These are phyloP conservation scores for Terana coerulea DNA, from an alignment of 768 basidiomycete genomes.

Conservation along the genomic window DNA sequence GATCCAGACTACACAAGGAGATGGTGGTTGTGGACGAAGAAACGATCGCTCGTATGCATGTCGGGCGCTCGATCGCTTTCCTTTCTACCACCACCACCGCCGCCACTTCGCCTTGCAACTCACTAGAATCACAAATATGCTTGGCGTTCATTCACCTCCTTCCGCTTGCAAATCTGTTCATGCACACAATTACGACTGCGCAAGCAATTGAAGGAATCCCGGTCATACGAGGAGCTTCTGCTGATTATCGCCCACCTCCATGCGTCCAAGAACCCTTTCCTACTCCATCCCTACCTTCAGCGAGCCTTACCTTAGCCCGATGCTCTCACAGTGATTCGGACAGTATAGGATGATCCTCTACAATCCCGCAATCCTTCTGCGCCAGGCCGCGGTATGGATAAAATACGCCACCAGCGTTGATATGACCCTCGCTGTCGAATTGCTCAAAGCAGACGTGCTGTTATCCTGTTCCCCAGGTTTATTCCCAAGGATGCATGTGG, in stretches of 20 bases:
- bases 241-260: not conserved
- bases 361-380: no score
- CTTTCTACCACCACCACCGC: no score
- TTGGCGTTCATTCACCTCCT: not conserved
- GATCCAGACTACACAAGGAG: not conserved
- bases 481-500: no score
- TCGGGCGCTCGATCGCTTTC: no score
- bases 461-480: no score
- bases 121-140: not conserved
- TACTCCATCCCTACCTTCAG: not conserved
- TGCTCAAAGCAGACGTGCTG: no score
- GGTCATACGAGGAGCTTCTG: not conserved
- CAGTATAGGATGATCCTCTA: no score
- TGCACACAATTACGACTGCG: not conserved
- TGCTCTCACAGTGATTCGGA: constrained; percentile 1
- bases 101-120: not conserved
- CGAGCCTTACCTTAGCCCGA: not conserved
- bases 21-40: not conserved
- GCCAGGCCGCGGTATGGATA: no score
- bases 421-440: no score
- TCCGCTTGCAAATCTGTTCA: not conserved
- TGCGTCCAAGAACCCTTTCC: not conserved
- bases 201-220: not conserved
- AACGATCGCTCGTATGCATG: no score
- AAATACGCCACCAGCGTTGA: no score